phyloP scores from a whole-genome alignment of 1,284 basidiomycete species.

The Ceratorhiza oryzae-sativae region DNA sequence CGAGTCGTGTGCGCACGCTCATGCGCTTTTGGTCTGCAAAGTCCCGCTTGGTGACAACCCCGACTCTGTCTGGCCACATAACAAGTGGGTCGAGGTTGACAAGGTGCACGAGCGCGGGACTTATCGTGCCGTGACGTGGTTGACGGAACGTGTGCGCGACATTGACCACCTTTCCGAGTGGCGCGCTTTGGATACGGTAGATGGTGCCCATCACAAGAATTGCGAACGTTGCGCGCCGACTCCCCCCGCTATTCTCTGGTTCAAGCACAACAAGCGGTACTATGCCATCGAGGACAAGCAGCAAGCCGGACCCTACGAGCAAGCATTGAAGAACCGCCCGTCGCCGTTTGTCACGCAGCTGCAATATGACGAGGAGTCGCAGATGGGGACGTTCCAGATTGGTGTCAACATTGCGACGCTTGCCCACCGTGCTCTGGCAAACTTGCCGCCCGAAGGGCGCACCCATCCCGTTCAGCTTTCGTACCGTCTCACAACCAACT shows the following conservation, averaged over 20 bases:
- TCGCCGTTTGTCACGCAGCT: constrained; percentile 88
- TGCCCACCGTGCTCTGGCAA: constrained; percentile 84
- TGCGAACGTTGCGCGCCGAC: constrained; percentile 82
- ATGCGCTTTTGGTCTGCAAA: constrained; percentile 77
- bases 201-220: constrained; percentile 51
- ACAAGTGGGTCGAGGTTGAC: constrained; percentile 80
- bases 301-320: constrained; percentile 86
- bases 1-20: constrained; percentile 74
- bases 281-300: constrained; percentile 80
- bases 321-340: constrained; percentile 86
- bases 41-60: constrained; percentile 69
- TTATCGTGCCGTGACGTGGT: constrained; percentile 84
- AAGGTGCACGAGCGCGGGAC: constrained; percentile 82
- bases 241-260: constrained; percentile 79
- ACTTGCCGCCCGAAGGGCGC: constrained; percentile 69
- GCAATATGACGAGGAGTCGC: constrained; percentile 66
- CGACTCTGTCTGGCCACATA: constrained; percentile 78
- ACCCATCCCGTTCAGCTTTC: constrained; percentile 64
- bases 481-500: constrained; percentile 84
- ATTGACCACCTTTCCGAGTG: constrained; percentile 68
- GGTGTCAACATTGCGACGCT: constrained; percentile 89
- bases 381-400: constrained; percentile 76
- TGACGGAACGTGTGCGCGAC: constrained; percentile 81
- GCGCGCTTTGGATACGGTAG: constrained; percentile 62
- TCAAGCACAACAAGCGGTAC: constrained; percentile 56